Percentiles rank a stretch among this genome's conserved stretches.
Conservation (phyloP, 108 stramenopile genomes). For the Nitzschia putrida region DNA sequence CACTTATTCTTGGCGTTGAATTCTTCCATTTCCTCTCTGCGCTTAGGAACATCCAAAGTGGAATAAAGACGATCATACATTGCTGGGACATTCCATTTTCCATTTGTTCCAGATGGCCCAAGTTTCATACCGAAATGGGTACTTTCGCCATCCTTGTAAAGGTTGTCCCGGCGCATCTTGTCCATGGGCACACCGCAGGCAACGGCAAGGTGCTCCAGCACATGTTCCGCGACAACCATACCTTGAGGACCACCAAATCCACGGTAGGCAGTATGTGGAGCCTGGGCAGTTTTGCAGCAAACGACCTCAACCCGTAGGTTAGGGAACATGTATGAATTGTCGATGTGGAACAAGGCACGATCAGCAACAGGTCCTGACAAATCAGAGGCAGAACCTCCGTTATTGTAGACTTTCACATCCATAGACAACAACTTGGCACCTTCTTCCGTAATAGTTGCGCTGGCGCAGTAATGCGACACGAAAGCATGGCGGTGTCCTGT, state of each 20-base stretch:
- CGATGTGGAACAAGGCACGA: conserved; percentile 90
- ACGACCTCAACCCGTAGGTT: conserved; percentile 74
- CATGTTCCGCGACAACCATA: conserved; percentile 82
- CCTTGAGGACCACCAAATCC: conserved; percentile 94
- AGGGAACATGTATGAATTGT: conserved; percentile 88
- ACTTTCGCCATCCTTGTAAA: conserved; percentile 73
- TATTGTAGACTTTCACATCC: conserved; percentile 82
- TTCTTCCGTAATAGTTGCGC: conserved; percentile 68
- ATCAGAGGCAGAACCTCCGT: conserved; percentile 88
- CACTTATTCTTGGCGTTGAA: conserved; percentile 87
- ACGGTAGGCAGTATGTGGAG: conserved; percentile 92
- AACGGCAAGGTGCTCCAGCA: conserved; percentile 89
- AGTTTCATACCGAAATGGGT: conserved; percentile 89
- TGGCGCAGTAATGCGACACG: conserved; percentile 81
- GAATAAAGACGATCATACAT: conserved; percentile 73
- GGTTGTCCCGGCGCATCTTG: conserved; percentile 70
- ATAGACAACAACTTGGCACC: conserved; percentile 75
- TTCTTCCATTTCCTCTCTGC: conserved; percentile 60
- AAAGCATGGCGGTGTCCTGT: conserved; percentile 83
- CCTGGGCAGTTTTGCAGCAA: conserved; percentile 89
- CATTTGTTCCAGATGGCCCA: conserved; percentile 47
- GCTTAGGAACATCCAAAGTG: conserved; percentile 59
- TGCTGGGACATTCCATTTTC: conserved; percentile 86
- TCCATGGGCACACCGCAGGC: conserved; percentile 59
- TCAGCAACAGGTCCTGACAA: conserved; percentile 88